phyloP scores from a whole-genome alignment of 1,139 yeast species.

The Zygosaccharomyces pseudobailii region DNA sequence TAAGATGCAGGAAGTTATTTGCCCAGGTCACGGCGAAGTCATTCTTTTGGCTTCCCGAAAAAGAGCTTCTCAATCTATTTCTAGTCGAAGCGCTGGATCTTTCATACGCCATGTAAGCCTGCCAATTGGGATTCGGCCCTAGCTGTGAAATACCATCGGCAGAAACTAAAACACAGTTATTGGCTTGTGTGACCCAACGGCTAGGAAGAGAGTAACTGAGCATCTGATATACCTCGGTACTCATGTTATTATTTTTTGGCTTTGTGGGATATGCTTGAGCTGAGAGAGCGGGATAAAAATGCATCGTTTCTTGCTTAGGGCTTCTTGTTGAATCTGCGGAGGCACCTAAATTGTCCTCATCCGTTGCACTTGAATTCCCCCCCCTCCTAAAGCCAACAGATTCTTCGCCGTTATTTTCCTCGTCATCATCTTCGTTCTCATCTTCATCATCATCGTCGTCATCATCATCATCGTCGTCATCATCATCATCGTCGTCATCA shows the following conservation, averaged over 20 bases:
- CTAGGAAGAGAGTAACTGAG: conserved; percentile 36
- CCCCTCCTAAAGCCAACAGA: conserved; percentile 1
- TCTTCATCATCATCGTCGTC: conserved; percentile 6
- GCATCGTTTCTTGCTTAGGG: conserved; percentile 8
- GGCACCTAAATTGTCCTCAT: conserved; percentile 2
- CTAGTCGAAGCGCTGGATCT: conserved; percentile 23
- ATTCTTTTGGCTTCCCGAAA: conserved; percentile 23
- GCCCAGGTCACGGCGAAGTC: conserved; percentile 41
- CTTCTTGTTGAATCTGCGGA: conserved; percentile 1
- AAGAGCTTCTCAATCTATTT: conserved; percentile 21
- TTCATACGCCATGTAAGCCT: conserved; percentile 33
- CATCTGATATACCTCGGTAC: conserved; percentile 21
- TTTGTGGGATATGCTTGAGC: conserved; percentile 13
- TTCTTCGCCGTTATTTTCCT: conserved; percentile 8
- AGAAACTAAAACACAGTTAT: conserved; percentile 32
- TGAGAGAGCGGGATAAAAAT: conserved; percentile 15
- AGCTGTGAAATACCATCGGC: conserved; percentile 30
- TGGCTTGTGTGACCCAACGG: conserved; percentile 34
- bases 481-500: conserved; percentile 10
- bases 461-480: conserved; percentile 19
- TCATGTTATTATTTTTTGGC: conserved; percentile 18
- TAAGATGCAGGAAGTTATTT: conserved; percentile 40
- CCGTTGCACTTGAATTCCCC: conserved; percentile 4
- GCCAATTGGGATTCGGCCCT: conserved; percentile 33
- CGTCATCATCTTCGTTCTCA: conserved; percentile 13